Base-by-base conservation (phyloP, 2,329 filamentous ascomycete genomes). In the Venturia oleaginea region DNA sequence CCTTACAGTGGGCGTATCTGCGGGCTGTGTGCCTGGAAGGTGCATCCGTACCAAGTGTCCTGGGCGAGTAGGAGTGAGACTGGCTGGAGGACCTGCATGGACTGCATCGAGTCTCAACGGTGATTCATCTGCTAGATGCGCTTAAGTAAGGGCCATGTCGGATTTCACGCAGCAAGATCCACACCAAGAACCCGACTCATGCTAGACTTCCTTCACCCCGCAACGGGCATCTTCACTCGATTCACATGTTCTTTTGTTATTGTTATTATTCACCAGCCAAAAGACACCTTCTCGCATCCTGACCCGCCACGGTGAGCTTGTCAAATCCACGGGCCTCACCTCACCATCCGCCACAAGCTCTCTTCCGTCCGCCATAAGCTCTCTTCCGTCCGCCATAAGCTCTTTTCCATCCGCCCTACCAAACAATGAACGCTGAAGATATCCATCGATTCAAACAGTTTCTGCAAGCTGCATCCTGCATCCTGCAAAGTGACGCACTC, bases 1-100 rank as follows among this genome's bases (percentile, higher is more conserved):
- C 4, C n/a, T 55, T 11, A n/a, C n/a, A n/a, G n/a, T 8, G 1
- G 48, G 48, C 48, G 48, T 13, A 32, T 32, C 32, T 19, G 2
- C 51, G 51, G 51, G 51, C 51, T 34, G 51, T 57, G 51, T 57
- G 30, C 51, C 51, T 57, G 51, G 51, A 34, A 57, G 51, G 27
- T 34, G 51, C 51, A 34, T 55, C 27, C 17, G 27, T n/a, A 57
- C 17, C 7, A 32, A 34, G 30, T 37, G 51, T 3, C 27, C 1
- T 11, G 27, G 51, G 8, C 30, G 17, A 57, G 10, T 30, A 19
- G 13, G 24, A 30, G 30, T 19, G 5, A 30, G 15, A n/a, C 4
- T 32, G 27, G 15, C 10, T 32, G 15, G 17, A 30, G 51, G 51
- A 55, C 51, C 51, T 55, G 51, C 51, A 55, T 34, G 1, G 4